Evolutionary conservation across 257 asterid species (phyloP).

Genomic region (Lycium ferocissimum): DNA sequence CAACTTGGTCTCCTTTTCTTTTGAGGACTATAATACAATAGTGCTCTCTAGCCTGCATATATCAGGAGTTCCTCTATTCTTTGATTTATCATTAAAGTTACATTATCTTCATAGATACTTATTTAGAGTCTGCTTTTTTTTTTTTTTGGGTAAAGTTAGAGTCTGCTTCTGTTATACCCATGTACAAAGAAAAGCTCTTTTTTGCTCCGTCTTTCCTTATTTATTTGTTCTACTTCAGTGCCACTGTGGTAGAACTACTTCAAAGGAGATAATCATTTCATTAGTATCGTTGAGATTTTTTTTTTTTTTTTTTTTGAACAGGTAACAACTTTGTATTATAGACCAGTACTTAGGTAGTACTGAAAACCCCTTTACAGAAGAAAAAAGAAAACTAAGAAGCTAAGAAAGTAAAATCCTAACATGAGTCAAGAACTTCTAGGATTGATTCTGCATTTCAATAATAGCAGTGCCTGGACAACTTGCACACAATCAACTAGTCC

Average conservation of each 20-base stretch:
- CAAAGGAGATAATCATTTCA: neutral
- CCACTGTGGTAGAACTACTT: constrained; percentile 2
- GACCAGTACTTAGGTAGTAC: too few relatives aligned
- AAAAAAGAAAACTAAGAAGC: too few relatives aligned
- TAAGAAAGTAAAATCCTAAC: too few relatives aligned
- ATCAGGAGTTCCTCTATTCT: neutral
- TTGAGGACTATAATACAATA: constrained; percentile 12
- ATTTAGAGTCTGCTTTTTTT: neutral
- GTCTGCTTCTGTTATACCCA: neutral
- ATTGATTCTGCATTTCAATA: neutral
- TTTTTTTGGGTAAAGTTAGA: too few relatives aligned
- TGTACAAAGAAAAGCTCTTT: neutral
- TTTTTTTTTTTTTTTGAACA: too few relatives aligned
- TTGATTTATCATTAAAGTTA: neutral
- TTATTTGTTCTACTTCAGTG: neutral
- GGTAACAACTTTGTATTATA: too few relatives aligned
- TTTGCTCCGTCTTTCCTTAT: neutral
- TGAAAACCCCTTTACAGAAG: too few relatives aligned
- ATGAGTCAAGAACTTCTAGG: too few relatives aligned
- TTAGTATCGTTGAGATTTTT: neutral
- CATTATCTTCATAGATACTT: neutral
- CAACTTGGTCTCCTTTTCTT: constrained; percentile 6
- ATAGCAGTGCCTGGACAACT: neutral
- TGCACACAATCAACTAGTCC: neutral
- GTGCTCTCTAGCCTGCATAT: neutral